Conservation (phyloP, 495 filamentous ascomycete genomes). For the Extremus antarcticus region DNA sequence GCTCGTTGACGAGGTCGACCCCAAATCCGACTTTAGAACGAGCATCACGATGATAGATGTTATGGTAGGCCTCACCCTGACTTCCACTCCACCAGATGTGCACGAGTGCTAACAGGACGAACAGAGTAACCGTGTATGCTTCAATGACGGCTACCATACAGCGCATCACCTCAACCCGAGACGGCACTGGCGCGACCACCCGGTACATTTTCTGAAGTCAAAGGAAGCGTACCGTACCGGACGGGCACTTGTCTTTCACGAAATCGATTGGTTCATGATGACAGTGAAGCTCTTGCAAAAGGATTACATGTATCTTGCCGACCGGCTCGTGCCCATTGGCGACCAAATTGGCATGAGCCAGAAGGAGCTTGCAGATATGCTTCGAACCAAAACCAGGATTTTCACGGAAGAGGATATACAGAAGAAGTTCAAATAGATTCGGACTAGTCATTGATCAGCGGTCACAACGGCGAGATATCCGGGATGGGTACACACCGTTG, state of each 20-base stretch:
- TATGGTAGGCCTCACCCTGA: constrained; percentile 38
- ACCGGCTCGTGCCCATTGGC: constrained; percentile 56
- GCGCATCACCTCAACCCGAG: constrained; percentile 65
- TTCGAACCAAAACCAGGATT: constrained; percentile 47
- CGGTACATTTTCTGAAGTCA: constrained; percentile 51
- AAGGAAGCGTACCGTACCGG: constrained; percentile 49
- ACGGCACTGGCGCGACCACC: constrained; percentile 66
- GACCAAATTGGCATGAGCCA: constrained; percentile 52
- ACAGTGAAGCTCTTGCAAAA: constrained; percentile 49
- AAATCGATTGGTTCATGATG: constrained; percentile 62
- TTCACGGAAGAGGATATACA: constrained; percentile 50
- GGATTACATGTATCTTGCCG: constrained; percentile 52
- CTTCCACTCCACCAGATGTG: not conserved
- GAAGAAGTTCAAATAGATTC: constrained; percentile 18
- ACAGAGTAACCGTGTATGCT: constrained; percentile 61
- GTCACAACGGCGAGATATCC: too few species aligned
- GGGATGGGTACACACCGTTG: too few species aligned
- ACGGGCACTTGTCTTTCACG: constrained; percentile 56
- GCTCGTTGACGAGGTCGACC: constrained; percentile 57
- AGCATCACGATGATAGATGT: constrained; percentile 67
- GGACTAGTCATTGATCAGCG: too few species aligned
- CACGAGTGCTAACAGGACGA: not conserved
- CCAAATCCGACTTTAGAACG: constrained; percentile 56
- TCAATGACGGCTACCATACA: constrained; percentile 70
- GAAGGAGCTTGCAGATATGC: constrained; percentile 49